phyloP scores from a whole-genome alignment of 352 stramenopile genomes.

The Phytophthora pseudosyringae region DNA sequence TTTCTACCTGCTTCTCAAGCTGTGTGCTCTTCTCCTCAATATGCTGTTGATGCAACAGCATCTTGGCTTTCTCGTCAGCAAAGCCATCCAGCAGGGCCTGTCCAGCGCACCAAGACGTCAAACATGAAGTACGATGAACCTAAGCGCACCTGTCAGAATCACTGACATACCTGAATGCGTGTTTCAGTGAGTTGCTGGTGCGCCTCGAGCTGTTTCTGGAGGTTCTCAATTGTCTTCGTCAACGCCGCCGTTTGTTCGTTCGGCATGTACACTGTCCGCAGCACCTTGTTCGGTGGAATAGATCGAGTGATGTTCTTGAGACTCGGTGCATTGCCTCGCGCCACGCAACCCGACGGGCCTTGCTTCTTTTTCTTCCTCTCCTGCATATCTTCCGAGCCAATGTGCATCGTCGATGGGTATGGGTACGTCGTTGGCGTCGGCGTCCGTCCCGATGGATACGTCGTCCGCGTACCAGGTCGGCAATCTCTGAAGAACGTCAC shows the following conservation, averaged over 20 bases:
- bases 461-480: constrained; percentile 55
- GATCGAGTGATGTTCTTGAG: constrained; percentile 17
- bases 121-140: not conserved
- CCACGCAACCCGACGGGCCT: constrained; percentile 19
- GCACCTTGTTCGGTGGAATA: constrained; percentile 45
- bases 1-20: constrained; percentile 57
- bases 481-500: constrained; percentile 84
- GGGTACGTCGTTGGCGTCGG: constrained; percentile 49
- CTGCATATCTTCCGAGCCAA: constrained; percentile 61
- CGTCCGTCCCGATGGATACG: constrained; percentile 46
- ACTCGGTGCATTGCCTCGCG: constrained; percentile 26
- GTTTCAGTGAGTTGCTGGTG: constrained; percentile 65
- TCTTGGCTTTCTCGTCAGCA: constrained; percentile 59
- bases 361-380: constrained; percentile 33
- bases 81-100: constrained; percentile 64
- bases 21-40: constrained; percentile 43
- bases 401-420: constrained; percentile 82
- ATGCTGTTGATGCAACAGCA: constrained; percentile 45
- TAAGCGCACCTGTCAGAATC: not conserved
- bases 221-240: constrained; percentile 52
- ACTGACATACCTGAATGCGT: constrained; percentile 54
- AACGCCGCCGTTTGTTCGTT: constrained; percentile 69
- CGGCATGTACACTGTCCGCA: constrained; percentile 83
- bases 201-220: constrained; percentile 66
- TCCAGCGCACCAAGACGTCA: not conserved